Conservation (phyloP, 371 early-diverging fungal genomes). For the Nematocida sp. region DNA sequence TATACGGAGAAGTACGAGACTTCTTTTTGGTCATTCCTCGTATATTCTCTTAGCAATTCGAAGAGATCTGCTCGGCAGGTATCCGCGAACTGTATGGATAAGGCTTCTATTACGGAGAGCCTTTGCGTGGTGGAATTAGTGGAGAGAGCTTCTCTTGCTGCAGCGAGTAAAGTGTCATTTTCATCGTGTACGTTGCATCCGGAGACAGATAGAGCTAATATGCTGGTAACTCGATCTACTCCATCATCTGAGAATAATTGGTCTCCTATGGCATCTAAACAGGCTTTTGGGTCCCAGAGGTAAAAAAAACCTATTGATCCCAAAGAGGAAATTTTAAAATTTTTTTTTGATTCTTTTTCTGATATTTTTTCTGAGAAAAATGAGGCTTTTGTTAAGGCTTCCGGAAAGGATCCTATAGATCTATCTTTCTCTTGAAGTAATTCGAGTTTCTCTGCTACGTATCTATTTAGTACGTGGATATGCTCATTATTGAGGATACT, state of each 20-base stretch:
- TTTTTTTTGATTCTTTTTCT: constrained; percentile 43
- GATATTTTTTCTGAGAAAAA: constrained; percentile 25
- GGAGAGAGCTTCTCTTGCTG: constrained; percentile 37
- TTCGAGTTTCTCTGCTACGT: constrained; percentile 32
- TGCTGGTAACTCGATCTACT: constrained; percentile 39
- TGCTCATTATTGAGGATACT: constrained; percentile 1
- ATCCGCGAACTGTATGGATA: constrained; percentile 44
- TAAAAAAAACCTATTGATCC: constrained; percentile 56
- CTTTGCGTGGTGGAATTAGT: constrained; percentile 43
- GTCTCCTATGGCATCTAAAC: constrained; percentile 57
- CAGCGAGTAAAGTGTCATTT: constrained; percentile 57
- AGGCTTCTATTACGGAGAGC: constrained; percentile 50
- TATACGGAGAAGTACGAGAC: constrained; percentile 54
- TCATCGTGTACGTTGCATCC: constrained; percentile 49
- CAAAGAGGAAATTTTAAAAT: constrained; percentile 46
- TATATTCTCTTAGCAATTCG: constrained; percentile 6
- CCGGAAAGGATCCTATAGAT: constrained; percentile 35
- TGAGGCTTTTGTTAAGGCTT: constrained; percentile 43
- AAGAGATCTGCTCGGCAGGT: constrained; percentile 28
- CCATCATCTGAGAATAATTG: constrained; percentile 56
- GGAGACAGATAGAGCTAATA: constrained; percentile 56
- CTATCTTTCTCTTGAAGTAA: neutral
- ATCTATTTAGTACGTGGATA: constrained; percentile 30
- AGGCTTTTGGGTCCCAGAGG: constrained; percentile 56
- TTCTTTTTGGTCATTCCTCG: constrained; percentile 40